Base-by-base conservation (phyloP, 2,329 filamentous ascomycete species). In the Cercospora beticola region DNA sequence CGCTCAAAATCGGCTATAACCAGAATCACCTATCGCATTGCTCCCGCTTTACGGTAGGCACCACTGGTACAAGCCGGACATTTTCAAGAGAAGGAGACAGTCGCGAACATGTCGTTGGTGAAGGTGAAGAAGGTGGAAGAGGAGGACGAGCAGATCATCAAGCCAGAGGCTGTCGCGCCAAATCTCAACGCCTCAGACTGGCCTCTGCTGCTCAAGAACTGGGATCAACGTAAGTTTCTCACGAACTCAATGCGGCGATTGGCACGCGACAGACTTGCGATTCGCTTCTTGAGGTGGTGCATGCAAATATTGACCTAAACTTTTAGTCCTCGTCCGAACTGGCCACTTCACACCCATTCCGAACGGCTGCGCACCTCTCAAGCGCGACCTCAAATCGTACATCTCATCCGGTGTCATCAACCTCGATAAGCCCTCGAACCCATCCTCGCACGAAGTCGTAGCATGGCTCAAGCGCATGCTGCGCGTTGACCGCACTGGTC, bases 391-490 rank as follows among this genome's bases (percentile, higher is more conserved):
- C 79, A 97, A 97, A 86, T 93, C 92, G 73, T 99, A 98, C 85
- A 90, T 99, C 80, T 94, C 92, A 81, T 97, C 93, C 72, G 95
- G 95, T 83, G 94, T 99, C 68, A 98, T 99, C 84, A 99, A 99
- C 85, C 90, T 97, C 76, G 92, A 96, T 85, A 97, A 97, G 86
- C 95, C 94, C 67, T 96, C 94, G 64, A 99, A 99, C 85, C 94
- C 94, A 65, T 97, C 94, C 74, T 95, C 91, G 78, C 95, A 99
- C 87, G 95, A 99, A 86, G 95, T 99, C 74, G 95, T 99, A 79
- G 94, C 95, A 74, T 99, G 95, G 95, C 92, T 98, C 76, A 99
- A 99, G 90, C 90, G 94, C 77, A 98, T 98, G 78, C 87, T 99
- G 66, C 92, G 92, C 79, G 90, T 91, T 72, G 94, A 99, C 80